A percentile compares a stretch with the other conserved stretches of the same genome.
phyloP scores from a whole-genome alignment of 2,329 filamentous ascomycete genomes.

The Xylaria sp. region DNA sequence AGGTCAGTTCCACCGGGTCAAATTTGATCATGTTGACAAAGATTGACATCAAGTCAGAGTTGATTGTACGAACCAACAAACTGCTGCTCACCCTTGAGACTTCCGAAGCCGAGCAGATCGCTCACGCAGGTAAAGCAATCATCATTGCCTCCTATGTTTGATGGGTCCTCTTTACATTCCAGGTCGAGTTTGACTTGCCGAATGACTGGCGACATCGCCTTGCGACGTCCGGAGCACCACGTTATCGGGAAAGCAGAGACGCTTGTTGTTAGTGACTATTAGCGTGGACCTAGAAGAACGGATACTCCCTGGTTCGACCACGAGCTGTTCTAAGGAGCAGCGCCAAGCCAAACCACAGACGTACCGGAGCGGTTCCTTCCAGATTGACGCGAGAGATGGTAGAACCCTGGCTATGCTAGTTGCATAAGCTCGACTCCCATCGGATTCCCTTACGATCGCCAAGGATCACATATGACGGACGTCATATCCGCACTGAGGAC shows the following conservation, averaged over 20 bases:
- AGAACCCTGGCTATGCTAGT: slow-evolving; percentile 32
- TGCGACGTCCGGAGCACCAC: slow-evolving; percentile 9
- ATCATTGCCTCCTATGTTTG: slow-evolving; percentile 63
- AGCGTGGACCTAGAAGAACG: slow-evolving; percentile 7
- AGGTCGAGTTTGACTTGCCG: slow-evolving; percentile 10
- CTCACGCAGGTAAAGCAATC: slow-evolving; percentile 72
- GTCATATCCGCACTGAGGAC: slow-evolving; percentile 14
- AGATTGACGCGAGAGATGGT: slow-evolving; percentile 19
- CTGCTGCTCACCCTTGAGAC: slow-evolving; percentile 73
- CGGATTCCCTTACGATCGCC: slow-evolving; percentile 16
- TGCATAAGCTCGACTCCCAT: slow-evolving; percentile 30
- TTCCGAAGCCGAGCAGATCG: slow-evolving; percentile 68
- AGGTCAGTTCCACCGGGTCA: slow-evolving; percentile 60
- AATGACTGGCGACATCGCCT: slow-evolving; percentile 8
- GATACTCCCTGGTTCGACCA: slow-evolving; percentile 26
- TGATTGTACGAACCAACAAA: slow-evolving; percentile 71
- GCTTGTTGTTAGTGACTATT: slow-evolving; percentile 30
- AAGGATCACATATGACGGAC: slow-evolving; percentile 12
- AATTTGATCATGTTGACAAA: background rate
- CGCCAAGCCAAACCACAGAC: slow-evolving; percentile 28
- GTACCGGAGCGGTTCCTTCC: slow-evolving; percentile 20
- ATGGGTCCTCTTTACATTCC: slow-evolving; percentile 22
- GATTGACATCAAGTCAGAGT: slow-evolving; percentile 60
- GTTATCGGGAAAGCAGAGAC: slow-evolving; percentile 15
- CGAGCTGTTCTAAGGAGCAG: slow-evolving; percentile 7